phyloP scores from a whole-genome alignment of 495 filamentous ascomycete species.

The Gamarada debralockiae region DNA sequence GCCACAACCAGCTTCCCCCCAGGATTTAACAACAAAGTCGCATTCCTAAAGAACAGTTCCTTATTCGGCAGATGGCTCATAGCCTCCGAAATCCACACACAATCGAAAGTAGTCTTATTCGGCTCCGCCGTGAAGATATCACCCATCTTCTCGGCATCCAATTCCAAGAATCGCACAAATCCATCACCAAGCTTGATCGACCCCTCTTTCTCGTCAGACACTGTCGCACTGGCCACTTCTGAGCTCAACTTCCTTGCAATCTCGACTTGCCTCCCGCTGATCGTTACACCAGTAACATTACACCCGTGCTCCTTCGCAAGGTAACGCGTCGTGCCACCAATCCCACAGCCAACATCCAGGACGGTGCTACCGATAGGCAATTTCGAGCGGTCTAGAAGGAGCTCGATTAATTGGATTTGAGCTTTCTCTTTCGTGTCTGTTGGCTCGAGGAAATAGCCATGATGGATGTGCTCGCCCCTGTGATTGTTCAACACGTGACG shows the following conservation, averaged over 20 bases:
- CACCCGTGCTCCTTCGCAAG: conserved; percentile 42
- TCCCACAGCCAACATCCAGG: conserved; percentile 53
- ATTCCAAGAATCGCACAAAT: conserved; percentile 46
- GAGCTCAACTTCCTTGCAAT: conserved; percentile 41
- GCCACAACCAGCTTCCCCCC: conserved; percentile 49
- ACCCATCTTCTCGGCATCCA: conserved; percentile 56
- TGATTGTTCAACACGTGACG: neutral
- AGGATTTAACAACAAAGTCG: conserved; percentile 33
- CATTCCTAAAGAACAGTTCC: conserved; percentile 49
- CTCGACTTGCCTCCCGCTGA: conserved; percentile 51
- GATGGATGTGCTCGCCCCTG: conserved; percentile 60
- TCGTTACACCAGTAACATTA: conserved; percentile 52
- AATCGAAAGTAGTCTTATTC: conserved; percentile 36
- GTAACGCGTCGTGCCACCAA: conserved; percentile 51
- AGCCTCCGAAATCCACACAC: conserved; percentile 56
- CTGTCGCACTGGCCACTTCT: conserved; percentile 23
- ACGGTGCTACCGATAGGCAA: conserved; percentile 32
- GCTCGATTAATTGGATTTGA: conserved; percentile 45
- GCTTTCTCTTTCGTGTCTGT: conserved; percentile 46
- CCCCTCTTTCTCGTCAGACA: conserved; percentile 17
- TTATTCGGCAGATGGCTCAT: conserved; percentile 55
- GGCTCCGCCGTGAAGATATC: conserved; percentile 37
- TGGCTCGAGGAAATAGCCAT: conserved; percentile 47
- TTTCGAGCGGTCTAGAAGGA: conserved; percentile 42
- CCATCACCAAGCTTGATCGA: conserved; percentile 34